Evolutionary conservation across 441 rosid genomes (phyloP), one percentile per base, ranked within the genome.

Genomic region (Caryocar brasiliense): DNA sequence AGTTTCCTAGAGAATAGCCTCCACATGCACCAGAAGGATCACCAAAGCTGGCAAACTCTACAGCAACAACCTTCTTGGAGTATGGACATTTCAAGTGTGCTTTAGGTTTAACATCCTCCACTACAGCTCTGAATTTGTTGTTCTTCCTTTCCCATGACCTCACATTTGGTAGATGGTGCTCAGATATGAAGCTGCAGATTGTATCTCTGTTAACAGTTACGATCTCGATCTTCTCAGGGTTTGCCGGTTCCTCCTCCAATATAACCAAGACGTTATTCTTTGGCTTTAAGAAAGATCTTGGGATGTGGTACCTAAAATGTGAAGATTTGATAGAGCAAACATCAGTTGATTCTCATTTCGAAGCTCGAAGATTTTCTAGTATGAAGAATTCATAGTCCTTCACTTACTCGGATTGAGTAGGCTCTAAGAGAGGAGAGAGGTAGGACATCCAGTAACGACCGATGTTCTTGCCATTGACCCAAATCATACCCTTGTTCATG

Each of bases 371-470:
- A n/a, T n/a, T n/a, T n/a, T n/a, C n/a, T n/a, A n/a, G n/a, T n/a
- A n/a, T 10, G 14, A 14, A 22, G 10, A 20, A 2, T 15, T 8
- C 17, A 23, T 46, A 2, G 24, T 6, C 12, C n/a, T 20, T 37
- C 41, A 53, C 86, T 49, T 71, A 83, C 77, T 86, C 97, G 6
- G 68, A 33, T 68, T 93, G 97, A 17, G 96, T 61, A 7, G 97
- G 78, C 11, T 62, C 29, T 4, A 70, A 73, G 23, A 84, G 79
- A 14, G 98, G 85, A 21, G 97, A 84, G 18, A 82, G 40, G 61
- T 58, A 89, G n/a, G 87, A 69, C 75, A 72, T 62, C 99, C 99
- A 93, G 52, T 86, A 76, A 10, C 99, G 72, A 22, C 99, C 97
- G 12, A 93, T 78, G 72, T 76, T 82, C 41, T 68, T 61, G 4